phyloP scores from a whole-genome alignment of 2,329 filamentous ascomycete genomes.

The Aureobasidium musti region DNA sequence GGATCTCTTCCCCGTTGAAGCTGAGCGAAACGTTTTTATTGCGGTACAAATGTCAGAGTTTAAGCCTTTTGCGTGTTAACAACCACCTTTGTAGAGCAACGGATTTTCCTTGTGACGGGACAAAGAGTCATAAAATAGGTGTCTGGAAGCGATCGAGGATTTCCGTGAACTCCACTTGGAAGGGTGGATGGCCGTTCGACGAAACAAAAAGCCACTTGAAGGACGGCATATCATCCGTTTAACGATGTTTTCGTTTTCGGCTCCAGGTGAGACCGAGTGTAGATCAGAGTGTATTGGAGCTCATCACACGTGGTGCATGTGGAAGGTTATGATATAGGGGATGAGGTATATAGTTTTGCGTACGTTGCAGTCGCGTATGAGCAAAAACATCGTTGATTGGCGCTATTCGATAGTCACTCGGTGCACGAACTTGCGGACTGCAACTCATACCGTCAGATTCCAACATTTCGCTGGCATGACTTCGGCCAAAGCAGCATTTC shows the following conservation, averaged over 20 bases:
- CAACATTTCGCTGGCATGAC: too few relatives aligned
- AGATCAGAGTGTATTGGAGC: not conserved
- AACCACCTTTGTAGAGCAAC: not conserved
- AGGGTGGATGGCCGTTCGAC: not conserved
- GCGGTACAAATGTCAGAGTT: not conserved
- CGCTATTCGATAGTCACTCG: not conserved
- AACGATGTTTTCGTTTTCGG: not conserved
- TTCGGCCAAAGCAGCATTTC: too few relatives aligned
- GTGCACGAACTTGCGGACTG: too few relatives aligned
- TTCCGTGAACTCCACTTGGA: not conserved
- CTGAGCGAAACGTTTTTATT: slow-evolving; percentile 10
- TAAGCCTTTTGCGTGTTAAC: not conserved
- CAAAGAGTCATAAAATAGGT: too few relatives aligned
- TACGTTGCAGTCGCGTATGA: not conserved
- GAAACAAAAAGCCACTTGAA: not conserved
- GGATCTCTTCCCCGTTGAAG: not conserved
- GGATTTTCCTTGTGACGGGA: too few relatives aligned
- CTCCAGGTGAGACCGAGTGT: not conserved
- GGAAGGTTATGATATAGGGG: not conserved
- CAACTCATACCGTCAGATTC: too few relatives aligned
- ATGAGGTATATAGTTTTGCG: not conserved
- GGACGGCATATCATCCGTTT: not conserved
- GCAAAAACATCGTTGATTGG: not conserved
- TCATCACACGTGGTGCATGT: not conserved
- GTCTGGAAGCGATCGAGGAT: not conserved